Evolutionary conservation across 2,329 filamentous ascomycete genomes (phyloP).

Genomic region (Pseudopyricularia javanii): DNA sequence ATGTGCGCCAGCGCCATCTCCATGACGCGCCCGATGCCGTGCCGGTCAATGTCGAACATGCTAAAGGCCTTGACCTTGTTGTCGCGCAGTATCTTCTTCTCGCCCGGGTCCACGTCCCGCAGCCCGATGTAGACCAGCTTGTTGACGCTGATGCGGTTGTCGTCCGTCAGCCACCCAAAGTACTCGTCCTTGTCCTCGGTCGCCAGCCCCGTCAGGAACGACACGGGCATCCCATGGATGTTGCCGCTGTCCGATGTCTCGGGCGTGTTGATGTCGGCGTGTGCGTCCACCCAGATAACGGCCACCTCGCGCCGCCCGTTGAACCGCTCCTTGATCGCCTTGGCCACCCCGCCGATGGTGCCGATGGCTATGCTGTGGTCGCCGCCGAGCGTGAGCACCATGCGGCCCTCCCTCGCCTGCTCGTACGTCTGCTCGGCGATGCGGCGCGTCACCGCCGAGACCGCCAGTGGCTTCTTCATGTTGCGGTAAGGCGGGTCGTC

Average conservation of each 20-base stretch:
- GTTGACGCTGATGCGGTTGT: conserved; percentile 55
- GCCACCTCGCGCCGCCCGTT: conserved; percentile 61
- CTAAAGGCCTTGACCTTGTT: conserved; percentile 90
- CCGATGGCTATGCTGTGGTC: conserved; percentile 97
- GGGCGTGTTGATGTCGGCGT: conserved; percentile 95
- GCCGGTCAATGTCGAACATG: conserved; percentile 94
- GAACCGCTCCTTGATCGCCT: conserved; percentile 73
- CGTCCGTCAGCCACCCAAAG: conserved; percentile 80
- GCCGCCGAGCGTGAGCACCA: conserved; percentile 86
- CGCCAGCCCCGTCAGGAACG: conserved; percentile 79
- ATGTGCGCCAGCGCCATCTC: conserved; percentile 98
- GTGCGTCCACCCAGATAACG: conserved; percentile 97
- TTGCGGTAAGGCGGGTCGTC: conserved; percentile 68
- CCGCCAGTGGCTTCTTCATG: conserved; percentile 89
- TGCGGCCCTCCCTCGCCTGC: conserved; percentile 69
- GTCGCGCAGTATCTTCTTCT: conserved; percentile 85
- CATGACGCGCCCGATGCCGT: conserved; percentile 91
- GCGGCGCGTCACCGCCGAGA: conserved; percentile 70
- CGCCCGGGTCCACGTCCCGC: conserved; percentile 80
- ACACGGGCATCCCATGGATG: conserved; percentile 95
- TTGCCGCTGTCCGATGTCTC: conserved; percentile 85
- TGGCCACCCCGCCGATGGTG: conserved; percentile 76
- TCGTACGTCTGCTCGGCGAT: conserved; percentile 78
- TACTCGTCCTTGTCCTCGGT: conserved; percentile 62
- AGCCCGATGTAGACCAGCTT: conserved; percentile 97